These are phyloP conservation scores for Yamadazyma pseudoaaseri DNA, from an alignment of 1,139 yeast species.

Conservation along the genomic window DNA sequence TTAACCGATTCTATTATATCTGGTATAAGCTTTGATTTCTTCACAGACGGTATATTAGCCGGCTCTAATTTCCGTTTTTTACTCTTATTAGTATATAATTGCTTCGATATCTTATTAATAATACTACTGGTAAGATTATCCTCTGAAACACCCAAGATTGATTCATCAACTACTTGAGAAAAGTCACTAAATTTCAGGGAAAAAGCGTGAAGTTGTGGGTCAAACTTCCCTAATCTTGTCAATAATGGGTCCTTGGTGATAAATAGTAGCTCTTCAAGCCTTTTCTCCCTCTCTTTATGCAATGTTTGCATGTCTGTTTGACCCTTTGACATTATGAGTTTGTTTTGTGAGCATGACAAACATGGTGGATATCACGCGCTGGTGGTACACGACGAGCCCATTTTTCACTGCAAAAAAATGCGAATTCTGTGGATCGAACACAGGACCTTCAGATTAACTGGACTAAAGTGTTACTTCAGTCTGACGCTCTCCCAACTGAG, in stretches of 20 bases:
- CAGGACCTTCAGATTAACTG: constrained; percentile 53
- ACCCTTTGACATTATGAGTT: not conserved
- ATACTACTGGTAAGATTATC: constrained; percentile 6
- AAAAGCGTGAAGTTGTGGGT: constrained; percentile 9
- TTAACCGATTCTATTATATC: constrained; percentile 13
- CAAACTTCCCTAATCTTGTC: constrained; percentile 11
- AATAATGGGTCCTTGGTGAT: constrained; percentile 15
- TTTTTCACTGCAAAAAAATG: constrained; percentile 22
- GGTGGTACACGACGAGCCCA: not conserved
- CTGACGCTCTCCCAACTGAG: constrained; percentile 60
- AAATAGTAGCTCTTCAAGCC: constrained; percentile 15
- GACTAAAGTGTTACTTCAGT: constrained; percentile 44
- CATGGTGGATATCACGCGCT: constrained; percentile 16
- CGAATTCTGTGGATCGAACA: constrained; percentile 57
- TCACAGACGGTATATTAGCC: constrained; percentile 1
- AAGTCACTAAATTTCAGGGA: constrained; percentile 6
- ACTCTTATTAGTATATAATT: constrained; percentile 6
- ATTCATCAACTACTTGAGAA: constrained; percentile 7
- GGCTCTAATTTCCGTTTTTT: constrained; percentile 6
- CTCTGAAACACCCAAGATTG: constrained; percentile 10
- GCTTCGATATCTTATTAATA: constrained; percentile 6
- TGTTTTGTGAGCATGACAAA: constrained; percentile 13
- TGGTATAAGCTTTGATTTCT: constrained; percentile 11
- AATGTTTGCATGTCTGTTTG: constrained; percentile 1
- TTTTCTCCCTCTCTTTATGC: constrained; percentile 7